Conservation (phyloP, 1,284 basidiomycete species). For the Schizopora paradoxa region DNA sequence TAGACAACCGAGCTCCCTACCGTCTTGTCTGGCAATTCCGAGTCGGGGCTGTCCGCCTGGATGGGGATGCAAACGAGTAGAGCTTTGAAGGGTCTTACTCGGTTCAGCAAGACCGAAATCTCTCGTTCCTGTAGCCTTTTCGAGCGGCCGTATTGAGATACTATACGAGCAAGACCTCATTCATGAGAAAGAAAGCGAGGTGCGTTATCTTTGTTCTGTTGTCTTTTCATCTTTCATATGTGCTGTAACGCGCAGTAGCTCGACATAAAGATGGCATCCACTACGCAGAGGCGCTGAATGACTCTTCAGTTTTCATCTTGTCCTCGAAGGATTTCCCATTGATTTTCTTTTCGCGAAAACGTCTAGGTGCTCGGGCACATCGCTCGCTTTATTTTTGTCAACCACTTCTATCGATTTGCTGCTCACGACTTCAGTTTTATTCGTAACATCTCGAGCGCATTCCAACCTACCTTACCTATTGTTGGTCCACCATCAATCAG, state of each 20-base stretch:
- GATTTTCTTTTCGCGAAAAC: too few species aligned
- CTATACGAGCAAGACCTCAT: conserved; percentile 96
- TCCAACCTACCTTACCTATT: too few species aligned
- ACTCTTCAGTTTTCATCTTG: conserved; percentile 97
- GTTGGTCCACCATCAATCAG: too few species aligned
- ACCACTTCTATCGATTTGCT: too few species aligned
- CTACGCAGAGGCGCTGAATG: conserved; percentile 95
- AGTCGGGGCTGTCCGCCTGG: conserved; percentile 96
- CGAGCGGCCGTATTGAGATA: conserved; percentile 98
- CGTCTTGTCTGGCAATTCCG: conserved; percentile 98
- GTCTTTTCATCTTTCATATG: conserved; percentile 14
- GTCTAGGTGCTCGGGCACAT: too few species aligned
- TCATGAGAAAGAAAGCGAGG: conserved; percentile 84
- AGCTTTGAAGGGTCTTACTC: conserved; percentile 88
- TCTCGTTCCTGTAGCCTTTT: conserved; percentile 95
- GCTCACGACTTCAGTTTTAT: too few species aligned
- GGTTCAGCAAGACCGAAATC: conserved; percentile 83
- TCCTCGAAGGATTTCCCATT: too few species aligned
- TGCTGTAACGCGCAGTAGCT: conserved; percentile 44
- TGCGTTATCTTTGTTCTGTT: conserved; percentile 54
- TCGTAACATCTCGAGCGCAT: too few species aligned
- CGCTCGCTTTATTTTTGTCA: too few species aligned
- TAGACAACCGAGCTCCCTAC: conserved; percentile 78
- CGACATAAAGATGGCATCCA: conserved; percentile 87
- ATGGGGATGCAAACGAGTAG: conserved; percentile 96